Percentiles rank a stretch among this genome's conserved stretches.
phyloP scores from a whole-genome alignment of 2,329 filamentous ascomycete species.

The Bertia moriformis region DNA sequence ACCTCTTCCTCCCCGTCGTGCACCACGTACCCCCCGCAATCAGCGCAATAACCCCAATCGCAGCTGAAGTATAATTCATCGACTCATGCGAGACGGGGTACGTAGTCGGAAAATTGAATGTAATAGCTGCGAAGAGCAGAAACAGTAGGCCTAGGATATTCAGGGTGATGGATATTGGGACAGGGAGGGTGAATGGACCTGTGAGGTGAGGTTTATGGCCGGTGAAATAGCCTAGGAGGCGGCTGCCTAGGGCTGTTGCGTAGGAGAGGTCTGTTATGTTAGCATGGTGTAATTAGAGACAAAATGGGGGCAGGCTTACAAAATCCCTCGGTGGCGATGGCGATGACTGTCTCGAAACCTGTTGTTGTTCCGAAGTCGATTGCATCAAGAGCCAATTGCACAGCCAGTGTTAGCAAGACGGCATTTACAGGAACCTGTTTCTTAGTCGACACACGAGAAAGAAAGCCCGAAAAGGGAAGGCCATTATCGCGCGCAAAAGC shows the following conservation, averaged over 20 bases:
- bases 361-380: constrained; percentile 39
- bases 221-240: constrained; percentile 28
- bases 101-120: constrained; percentile 37
- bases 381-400: constrained; percentile 35
- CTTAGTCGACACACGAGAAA: constrained; percentile 14
- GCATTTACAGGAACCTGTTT: constrained; percentile 32
- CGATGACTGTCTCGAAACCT: constrained; percentile 38
- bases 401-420: constrained; percentile 24
- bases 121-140: constrained; percentile 35
- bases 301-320: constrained; percentile 17
- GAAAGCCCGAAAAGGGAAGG: constrained; percentile 2
- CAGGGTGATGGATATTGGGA: constrained; percentile 15
- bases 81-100: constrained; percentile 34
- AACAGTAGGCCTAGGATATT: constrained; percentile 35
- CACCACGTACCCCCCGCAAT: constrained; percentile 34
- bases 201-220: constrained; percentile 19
- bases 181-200: constrained; percentile 23
- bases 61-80: constrained; percentile 44
- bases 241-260: constrained; percentile 34
- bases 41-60: constrained; percentile 35
- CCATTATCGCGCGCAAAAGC: constrained; percentile 4
- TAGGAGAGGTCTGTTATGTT: constrained; percentile 29
- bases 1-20: constrained; percentile 29
- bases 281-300: neutral
- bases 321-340: constrained; percentile 40